Evolutionary conservation across 2,329 filamentous ascomycete species (phyloP), one percentile per base, ranked within the genome.

Genomic region (Colletotrichum sp.): DNA sequence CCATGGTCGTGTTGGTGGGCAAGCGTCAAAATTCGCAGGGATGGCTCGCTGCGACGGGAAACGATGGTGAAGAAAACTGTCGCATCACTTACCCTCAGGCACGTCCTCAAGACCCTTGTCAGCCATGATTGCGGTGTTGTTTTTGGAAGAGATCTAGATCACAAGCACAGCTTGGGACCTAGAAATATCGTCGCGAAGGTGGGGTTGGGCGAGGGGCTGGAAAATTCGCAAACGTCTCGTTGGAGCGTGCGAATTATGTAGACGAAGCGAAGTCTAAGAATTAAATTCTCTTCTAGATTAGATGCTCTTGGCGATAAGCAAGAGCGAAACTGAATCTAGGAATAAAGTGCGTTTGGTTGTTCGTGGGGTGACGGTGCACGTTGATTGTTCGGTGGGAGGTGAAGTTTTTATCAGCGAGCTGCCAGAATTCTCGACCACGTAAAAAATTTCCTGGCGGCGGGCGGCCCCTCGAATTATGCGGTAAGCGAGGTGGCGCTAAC

Each of bases 41-140:
- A 32, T 36, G n/a, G 64, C 36, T 36, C 18, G 15, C 39, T 22
- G 36, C 36, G 18, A 39, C 60, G n/a, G 8, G 12, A 1, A 32
- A 15, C n/a, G 28, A 36, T n/a, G 15, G 15, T 16, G 32, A 55
- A 34, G 18, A 57, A 34, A 30, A 28, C 8, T 15, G 52, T 72
- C 26, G 48, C 64, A 69, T 62, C 39, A 71, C 76, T 77, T 75
- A 77, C 95, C 92, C 92, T 98, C 96, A 87, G 95, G 94, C 89
- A 98, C 94, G 88, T 99, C 96, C 92, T 98, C 96, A 90, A 99
- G 95, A 92, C 96, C 96, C 92, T 98, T 98, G 84, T 95, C 95
- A 95, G 96, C 96, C 96, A 99, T 99, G 92, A 94, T 98, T 96
- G 95, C 93, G 93, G 89, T 90, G 89, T 83, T 78, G 80, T 82